phyloP scores from a whole-genome alignment of 306 rosid species.

The Cucumis hystrix region DNA sequence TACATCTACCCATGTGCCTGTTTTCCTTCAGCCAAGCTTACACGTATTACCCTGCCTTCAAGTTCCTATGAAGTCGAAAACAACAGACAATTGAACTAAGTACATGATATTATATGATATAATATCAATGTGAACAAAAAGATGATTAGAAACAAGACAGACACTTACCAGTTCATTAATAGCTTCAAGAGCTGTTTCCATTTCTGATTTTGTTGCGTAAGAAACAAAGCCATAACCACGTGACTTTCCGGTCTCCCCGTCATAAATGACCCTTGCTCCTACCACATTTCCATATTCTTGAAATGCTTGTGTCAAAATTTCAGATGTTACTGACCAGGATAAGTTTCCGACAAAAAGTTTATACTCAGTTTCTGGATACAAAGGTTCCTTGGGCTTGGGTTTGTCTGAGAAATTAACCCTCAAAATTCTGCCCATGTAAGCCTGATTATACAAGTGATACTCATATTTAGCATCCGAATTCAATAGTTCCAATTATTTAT shows the following conservation, averaged over 20 bases:
- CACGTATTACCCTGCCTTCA: slow-evolving; percentile 72
- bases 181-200: slow-evolving; percentile 69
- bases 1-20: slow-evolving; percentile 17
- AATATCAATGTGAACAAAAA: background rate
- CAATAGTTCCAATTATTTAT: background rate
- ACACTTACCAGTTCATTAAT: slow-evolving; percentile 51
- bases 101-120: background rate
- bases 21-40: slow-evolving; percentile 86
- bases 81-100: background rate
- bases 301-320: slow-evolving; percentile 53
- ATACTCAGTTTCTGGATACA: slow-evolving; percentile 75
- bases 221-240: slow-evolving; percentile 89
- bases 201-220: slow-evolving; percentile 54
- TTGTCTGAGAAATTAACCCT: slow-evolving; percentile 81
- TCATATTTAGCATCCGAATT: background rate
- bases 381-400: slow-evolving; percentile 65
- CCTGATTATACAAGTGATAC: slow-evolving; percentile 26
- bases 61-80: slow-evolving; percentile 43
- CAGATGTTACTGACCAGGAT: slow-evolving; percentile 83
- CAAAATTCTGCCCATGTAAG: slow-evolving; percentile 63
- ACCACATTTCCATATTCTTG: slow-evolving; percentile 77
- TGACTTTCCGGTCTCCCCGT: slow-evolving; percentile 79
- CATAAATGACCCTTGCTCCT: slow-evolving; percentile 78
- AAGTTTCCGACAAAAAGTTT: slow-evolving; percentile 84
- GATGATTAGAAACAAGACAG: slow-evolving; percentile 5